Percentiles rank a stretch among this genome's conserved stretches.
phyloP scores from a whole-genome alignment of 2,329 filamentous ascomycete genomes.

The Pleomassaria siparia region DNA sequence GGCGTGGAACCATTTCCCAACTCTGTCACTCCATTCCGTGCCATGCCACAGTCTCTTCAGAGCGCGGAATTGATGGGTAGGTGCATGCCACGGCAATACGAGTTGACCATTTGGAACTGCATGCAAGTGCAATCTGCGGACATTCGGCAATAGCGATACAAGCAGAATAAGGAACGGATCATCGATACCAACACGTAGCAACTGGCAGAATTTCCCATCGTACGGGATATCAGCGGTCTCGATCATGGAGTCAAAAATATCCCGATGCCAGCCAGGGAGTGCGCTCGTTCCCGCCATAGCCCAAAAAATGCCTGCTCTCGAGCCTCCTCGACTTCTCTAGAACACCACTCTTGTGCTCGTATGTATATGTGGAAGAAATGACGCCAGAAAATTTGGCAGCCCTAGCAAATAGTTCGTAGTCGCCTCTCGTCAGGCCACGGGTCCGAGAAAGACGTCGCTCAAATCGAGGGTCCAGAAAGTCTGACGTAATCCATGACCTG shows the following conservation, averaged over 20 bases:
- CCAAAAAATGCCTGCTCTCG: not conserved
- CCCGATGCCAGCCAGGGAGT: not conserved
- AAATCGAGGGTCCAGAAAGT: not conserved
- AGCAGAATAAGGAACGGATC: conserved; percentile 7
- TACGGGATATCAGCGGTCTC: not conserved
- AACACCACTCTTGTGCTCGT: conserved; percentile 7
- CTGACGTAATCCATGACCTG: not conserved
- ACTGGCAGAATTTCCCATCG: conserved; percentile 5
- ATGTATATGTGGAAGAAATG: conserved; percentile 7
- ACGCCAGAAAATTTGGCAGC: conserved; percentile 12
- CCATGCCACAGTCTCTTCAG: too few species aligned
- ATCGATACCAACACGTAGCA: conserved; percentile 7
- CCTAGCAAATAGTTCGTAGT: conserved; percentile 4
- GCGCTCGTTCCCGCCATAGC: too few species aligned
- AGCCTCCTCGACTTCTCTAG: not conserved
- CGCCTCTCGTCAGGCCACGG: not conserved
- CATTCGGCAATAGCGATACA: conserved; percentile 3
- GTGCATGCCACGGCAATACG: too few species aligned
- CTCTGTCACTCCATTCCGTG: too few species aligned
- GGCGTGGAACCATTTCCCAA: too few species aligned
- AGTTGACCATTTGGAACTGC: not conserved
- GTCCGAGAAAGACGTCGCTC: not conserved
- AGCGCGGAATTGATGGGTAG: too few species aligned
- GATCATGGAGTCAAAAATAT: not conserved
- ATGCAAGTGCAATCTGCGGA: not conserved